Base-by-base conservation (phyloP, 352 stramenopile genomes). In the Aphanomyces cochlioides region DNA sequence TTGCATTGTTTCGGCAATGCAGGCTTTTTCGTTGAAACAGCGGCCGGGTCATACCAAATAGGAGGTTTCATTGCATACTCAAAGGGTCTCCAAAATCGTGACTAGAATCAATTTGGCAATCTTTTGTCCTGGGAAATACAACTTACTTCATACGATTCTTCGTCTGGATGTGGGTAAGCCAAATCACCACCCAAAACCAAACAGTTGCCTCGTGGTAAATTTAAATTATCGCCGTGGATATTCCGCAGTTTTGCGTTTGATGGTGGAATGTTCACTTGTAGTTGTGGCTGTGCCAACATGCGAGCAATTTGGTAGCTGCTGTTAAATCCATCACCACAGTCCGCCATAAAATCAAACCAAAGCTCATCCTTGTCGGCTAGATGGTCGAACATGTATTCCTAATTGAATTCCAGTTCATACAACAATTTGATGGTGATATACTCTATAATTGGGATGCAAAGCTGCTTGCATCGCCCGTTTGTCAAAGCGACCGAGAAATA, bases 281-380 rank as follows among this genome's bases (percentile, higher is more conserved):
- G 74, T 56, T 90, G 69, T 3, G 90, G 90, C 54, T 98, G 92
- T 4, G 93, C 93, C 13, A 98, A 74, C n/a, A 96, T 74, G 3
- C 90, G 79, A 7, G 93, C 89, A 45, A 98, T 89, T 75, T 97
- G 91, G 72, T 97, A 98, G 53, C 86, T 96, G 66, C 90, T 96
- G 72, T 97, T 96, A 63, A 97, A 97, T 3, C 93, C 93, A 64
- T 98, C 93, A 4, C 93, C 93, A 39, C 89, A 97, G 70, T 98
- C 93, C 12, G 90, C 91, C 81, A 97, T 96, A 47, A 97, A 98
- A 69, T 98, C 93, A 36, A 98, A 83, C 93, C 93, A 98, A n/a
- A 95, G 67, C 5, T 94, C 84, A 58, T 96, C 78, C 5, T 83
- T 82, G 1, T 80, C 56, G 8, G 89, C 79, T 19, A 93, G 79